Conservation (phyloP, 257 asterid species). For the Lithospermum erythrorhizon region DNA sequence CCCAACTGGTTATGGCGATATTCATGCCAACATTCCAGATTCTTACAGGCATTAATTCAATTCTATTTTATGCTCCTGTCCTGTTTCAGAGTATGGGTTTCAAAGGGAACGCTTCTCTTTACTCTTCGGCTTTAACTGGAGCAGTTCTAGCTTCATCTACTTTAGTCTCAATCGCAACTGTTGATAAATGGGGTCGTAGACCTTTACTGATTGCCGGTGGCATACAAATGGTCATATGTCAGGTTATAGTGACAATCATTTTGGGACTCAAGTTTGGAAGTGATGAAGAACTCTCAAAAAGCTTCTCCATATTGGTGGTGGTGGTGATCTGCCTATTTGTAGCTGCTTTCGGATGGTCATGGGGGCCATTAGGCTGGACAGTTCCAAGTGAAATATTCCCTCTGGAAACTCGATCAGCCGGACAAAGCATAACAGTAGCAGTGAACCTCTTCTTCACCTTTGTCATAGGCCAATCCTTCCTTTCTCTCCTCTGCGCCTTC, state of each 20-base stretch:
- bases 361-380: conserved; percentile 40
- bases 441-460: conserved; percentile 34
- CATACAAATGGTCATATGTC: conserved; percentile 41
- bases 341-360: conserved; percentile 25
- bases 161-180: conserved; percentile 52
- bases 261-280: conserved; percentile 13
- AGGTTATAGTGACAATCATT: conserved; percentile 20
- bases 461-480: conserved; percentile 25
- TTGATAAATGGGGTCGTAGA: conserved; percentile 61
- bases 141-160: conserved; percentile 72
- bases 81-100: conserved; percentile 76
- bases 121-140: conserved; percentile 72
- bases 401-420: conserved; percentile 27
- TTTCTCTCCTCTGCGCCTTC: conserved; percentile 27
- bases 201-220: conserved; percentile 59
- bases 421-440: conserved; percentile 33
- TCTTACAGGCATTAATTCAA: conserved; percentile 71
- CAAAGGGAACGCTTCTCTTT: conserved; percentile 43
- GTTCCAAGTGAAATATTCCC: conserved; percentile 34
- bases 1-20: conserved; percentile 66
- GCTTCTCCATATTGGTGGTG: conserved; percentile 14
- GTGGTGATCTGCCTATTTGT: conserved; percentile 17
- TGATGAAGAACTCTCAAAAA: conserved; percentile 13
- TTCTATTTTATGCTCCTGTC: conserved; percentile 79
- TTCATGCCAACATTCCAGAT: conserved; percentile 77